These are phyloP conservation scores for Oryza brachyantha DNA, from an alignment of 176 grass and related monocot species.

Conservation along the genomic window DNA sequence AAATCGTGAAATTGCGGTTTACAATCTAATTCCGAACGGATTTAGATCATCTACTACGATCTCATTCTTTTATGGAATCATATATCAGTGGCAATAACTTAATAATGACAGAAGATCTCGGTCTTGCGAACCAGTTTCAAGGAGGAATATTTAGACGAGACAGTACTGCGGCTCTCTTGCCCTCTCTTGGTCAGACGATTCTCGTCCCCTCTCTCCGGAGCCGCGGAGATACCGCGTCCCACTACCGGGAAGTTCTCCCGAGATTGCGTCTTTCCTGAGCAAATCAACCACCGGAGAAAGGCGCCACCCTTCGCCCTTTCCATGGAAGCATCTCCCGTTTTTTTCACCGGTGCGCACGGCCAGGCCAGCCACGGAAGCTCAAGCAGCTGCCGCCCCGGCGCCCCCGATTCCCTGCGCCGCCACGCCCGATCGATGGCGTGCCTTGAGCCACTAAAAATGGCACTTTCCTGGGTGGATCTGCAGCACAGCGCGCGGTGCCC, in stretches of 20 bases:
- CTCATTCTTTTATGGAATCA: no score
- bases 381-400: no score
- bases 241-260: slow-evolving; percentile 9
- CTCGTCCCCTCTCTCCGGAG: neutral
- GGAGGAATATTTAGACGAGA: neutral
- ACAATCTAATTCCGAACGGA: no score
- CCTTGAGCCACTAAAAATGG: slow-evolving; percentile 7
- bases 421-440: neutral
- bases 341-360: neutral
- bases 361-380: slow-evolving; percentile 1
- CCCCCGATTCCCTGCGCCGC: neutral
- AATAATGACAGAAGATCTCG: no score
- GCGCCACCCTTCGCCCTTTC: neutral
- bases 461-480: slow-evolving; percentile 26
- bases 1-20: neutral
- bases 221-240: slow-evolving; percentile 21
- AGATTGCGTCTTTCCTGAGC: slow-evolving; percentile 15
- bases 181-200: slow-evolving; percentile 1
- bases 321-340: slow-evolving; percentile 20
- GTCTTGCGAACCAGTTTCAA: neutral
- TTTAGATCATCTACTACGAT: no score
- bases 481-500: neutral
- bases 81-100: no score
- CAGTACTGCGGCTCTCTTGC: no score
- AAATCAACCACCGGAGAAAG: slow-evolving; percentile 18